phyloP scores from a whole-genome alignment of 148 eudicot species.

The Silene latifolia region DNA sequence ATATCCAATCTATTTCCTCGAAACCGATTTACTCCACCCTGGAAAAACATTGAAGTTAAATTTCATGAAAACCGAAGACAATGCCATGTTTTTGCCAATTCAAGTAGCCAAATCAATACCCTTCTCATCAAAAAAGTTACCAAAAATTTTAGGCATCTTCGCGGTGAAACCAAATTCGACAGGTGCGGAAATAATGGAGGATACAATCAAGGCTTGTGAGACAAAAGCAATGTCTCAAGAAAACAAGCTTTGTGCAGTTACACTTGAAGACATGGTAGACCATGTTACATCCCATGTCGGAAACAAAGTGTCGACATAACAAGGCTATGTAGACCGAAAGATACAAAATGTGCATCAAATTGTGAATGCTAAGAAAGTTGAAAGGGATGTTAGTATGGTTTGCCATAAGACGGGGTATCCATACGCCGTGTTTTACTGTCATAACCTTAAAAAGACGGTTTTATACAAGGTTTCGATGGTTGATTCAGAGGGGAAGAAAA shows the following conservation, averaged over 20 bases:
- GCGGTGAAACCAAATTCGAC: too few relatives aligned
- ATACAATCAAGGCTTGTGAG: too few relatives aligned
- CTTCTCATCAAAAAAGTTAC: too few relatives aligned
- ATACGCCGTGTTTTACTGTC: conserved; percentile 6
- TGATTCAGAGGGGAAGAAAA: too few relatives aligned
- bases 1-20: too few relatives aligned
- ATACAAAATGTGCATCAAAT: neutral
- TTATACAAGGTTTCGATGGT: too few relatives aligned
- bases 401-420: conserved; percentile 12
- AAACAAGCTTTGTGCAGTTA: conserved; percentile 5
- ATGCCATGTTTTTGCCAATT: neutral
- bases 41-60: conserved; percentile 6
- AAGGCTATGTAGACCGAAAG: neutral
- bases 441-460: conserved; percentile 8
- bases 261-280: conserved; percentile 8
- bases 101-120: neutral
- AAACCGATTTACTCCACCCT: neutral
- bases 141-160: too few relatives aligned
- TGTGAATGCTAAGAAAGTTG: conserved; percentile 1
- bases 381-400: neutral
- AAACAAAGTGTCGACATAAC: neutral
- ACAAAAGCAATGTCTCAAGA: too few relatives aligned
- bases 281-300: neutral
- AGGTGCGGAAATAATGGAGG: too few relatives aligned
- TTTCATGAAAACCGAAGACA: conserved; percentile 3